Evolutionary conservation across 2,329 filamentous ascomycete species (phyloP).

Genomic region (Hansfordia pulvinata): DNA sequence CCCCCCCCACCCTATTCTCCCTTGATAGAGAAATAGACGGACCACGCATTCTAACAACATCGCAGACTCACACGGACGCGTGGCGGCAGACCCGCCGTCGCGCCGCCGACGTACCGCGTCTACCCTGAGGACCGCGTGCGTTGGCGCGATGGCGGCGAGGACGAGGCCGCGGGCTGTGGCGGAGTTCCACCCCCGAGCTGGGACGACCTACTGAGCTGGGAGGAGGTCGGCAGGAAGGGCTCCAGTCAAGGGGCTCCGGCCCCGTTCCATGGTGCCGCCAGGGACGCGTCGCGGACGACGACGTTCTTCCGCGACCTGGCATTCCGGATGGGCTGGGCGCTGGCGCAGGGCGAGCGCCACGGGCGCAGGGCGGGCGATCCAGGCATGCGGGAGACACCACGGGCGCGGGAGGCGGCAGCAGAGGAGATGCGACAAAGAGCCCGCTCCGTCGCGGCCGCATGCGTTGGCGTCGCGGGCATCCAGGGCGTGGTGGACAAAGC

Average conservation of each 20-base stretch:
- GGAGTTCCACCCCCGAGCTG: slow-evolving; percentile 9
- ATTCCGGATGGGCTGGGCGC: slow-evolving; percentile 24
- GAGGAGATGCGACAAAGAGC: background rate
- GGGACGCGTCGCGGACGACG: slow-evolving; percentile 10
- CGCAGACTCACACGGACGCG: slow-evolving; percentile 1
- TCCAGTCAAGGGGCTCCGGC: too few relatives aligned
- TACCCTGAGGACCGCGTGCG: slow-evolving; percentile 16
- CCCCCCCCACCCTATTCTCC: background rate
- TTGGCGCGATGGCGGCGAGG: slow-evolving; percentile 11
- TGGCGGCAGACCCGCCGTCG: slow-evolving; percentile 6
- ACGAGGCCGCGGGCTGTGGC: slow-evolving; percentile 1
- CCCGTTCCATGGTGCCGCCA: too few relatives aligned
- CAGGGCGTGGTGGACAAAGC: slow-evolving; percentile 17
- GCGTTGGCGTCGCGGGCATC: slow-evolving; percentile 5
- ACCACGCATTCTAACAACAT: slow-evolving; percentile 5
- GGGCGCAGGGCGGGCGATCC: slow-evolving; percentile 8
- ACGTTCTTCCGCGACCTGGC: slow-evolving; percentile 20
- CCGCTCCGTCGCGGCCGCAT: background rate
- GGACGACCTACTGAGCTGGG: slow-evolving; percentile 12
- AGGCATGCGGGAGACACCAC: slow-evolving; percentile 7
- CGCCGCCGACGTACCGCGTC: slow-evolving; percentile 8
- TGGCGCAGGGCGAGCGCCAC: slow-evolving; percentile 11
- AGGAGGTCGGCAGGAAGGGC: slow-evolving; percentile 7
- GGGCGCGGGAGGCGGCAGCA: too few relatives aligned
- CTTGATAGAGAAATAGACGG: slow-evolving; percentile 5